phyloP scores from a whole-genome alignment of 2,329 filamentous ascomycete genomes.

The Penicillium freii region DNA sequence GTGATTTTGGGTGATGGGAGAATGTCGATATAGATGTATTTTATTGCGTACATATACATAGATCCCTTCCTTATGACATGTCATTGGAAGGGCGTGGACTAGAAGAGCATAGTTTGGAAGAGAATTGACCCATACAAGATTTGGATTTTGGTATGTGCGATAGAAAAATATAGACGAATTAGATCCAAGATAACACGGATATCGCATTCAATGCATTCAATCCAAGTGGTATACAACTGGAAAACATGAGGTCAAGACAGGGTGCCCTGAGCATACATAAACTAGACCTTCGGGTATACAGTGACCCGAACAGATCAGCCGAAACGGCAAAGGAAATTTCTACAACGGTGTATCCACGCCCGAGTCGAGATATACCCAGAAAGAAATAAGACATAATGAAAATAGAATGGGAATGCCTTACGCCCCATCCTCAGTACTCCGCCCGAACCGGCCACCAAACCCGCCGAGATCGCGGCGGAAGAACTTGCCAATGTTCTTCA shows the following conservation, averaged over 20 bases:
- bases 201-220: neutral
- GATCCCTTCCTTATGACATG: neutral
- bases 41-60: neutral
- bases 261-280: neutral
- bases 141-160: neutral
- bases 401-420: neutral
- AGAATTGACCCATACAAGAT: neutral
- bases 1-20: neutral
- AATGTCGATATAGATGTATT: neutral
- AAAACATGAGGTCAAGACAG: neutral
- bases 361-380: neutral
- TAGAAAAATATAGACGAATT: neutral
- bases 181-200: neutral
- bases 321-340: neutral
- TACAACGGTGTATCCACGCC: neutral
- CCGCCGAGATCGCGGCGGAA: conserved; percentile 84
- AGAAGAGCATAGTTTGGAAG: neutral
- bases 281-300: neutral
- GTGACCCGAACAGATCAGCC: neutral
- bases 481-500: conserved; percentile 95
- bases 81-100: conserved; percentile 2
- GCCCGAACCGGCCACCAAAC: conserved; percentile 69
- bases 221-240: conserved; percentile 7
- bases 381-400: neutral
- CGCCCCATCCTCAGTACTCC: conserved; percentile 20